Percentiles rank a stretch among this genome's conserved stretches.
These are phyloP conservation scores for Lachnellula willkommii DNA, from an alignment of 2,329 filamentous ascomycete species.

Conservation along the genomic window DNA sequence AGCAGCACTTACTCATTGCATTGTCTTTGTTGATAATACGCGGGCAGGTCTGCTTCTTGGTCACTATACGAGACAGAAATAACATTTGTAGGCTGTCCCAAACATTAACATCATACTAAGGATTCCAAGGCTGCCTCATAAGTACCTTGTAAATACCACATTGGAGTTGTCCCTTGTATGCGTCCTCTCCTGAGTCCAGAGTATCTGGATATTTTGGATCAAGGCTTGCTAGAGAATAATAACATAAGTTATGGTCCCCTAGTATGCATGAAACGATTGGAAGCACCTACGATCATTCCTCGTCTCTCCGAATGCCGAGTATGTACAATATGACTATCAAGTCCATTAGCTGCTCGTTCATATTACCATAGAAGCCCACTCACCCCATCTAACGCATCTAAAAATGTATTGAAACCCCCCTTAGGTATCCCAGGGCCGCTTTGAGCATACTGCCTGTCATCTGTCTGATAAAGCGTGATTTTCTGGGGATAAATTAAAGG, in stretches of 20 bases:
- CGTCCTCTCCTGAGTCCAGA: background rate
- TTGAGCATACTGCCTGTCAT: slow-evolving; percentile 23
- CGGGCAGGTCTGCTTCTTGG: slow-evolving; percentile 58
- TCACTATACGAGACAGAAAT: slow-evolving; percentile 64
- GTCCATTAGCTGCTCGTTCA: background rate
- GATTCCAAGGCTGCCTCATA: background rate
- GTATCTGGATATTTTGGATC: slow-evolving; percentile 19
- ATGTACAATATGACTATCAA: slow-evolving; percentile 38
- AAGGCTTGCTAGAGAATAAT: background rate
- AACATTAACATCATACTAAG: background rate
- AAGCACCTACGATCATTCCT: slow-evolving; percentile 39
- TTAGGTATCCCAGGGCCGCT: slow-evolving; percentile 19
- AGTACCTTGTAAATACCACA: slow-evolving; percentile 14
- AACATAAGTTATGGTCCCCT: slow-evolving; percentile 35
- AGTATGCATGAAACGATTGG: slow-evolving; percentile 23
- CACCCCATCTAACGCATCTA: slow-evolving; percentile 27
- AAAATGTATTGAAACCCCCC: slow-evolving; percentile 26
- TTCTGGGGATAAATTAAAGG: slow-evolving; percentile 23
- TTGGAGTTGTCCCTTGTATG: slow-evolving; percentile 8
- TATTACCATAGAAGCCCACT: background rate
- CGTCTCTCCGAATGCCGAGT: slow-evolving; percentile 39
- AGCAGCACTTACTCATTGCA: slow-evolving; percentile 47
- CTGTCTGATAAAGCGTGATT: slow-evolving; percentile 26
- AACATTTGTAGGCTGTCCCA: slow-evolving; percentile 19
- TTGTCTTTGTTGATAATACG: slow-evolving; percentile 54